Base-by-base conservation (phyloP, 768 basidiomycete genomes). In the Kwoniella heveanensis region DNA sequence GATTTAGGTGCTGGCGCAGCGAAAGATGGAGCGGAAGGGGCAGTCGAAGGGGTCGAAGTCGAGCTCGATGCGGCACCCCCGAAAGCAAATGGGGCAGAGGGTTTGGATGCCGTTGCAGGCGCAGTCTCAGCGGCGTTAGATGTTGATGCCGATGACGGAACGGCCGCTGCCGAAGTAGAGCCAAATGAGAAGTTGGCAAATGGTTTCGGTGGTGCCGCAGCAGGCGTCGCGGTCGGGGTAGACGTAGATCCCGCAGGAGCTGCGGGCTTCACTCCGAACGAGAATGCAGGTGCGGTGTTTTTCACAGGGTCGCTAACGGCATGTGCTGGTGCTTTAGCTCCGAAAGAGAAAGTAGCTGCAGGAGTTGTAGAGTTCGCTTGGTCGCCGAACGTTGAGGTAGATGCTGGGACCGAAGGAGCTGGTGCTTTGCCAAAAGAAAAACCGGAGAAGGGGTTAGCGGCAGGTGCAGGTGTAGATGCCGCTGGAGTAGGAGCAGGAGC, bases 131-230 rank as follows among this genome's bases (percentile, higher is more conserved):
- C 10, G 13, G 48, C 46, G n/a, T 47, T 59, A 10, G 64, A 30
- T 15, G 30, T 36, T 8, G 56, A 21, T 17, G 51, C 26, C 24
- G 53, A 46, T 9, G 67, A 37, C 21, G 67, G 26, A 2, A 64
- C 25, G 39, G 54, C 49, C 19, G 67, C 27, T 10, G 59, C 55
- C 59, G 54, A n/a, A 6, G 62, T 19, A 13, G 50, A 54, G 22
- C 54, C 65, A 58, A 76, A 76, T 2, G 66, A 66, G 68, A 77
- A 77, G 7, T 67, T 65, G n/a, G 66, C 65, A 25, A 74, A 75
- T 7, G 76, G 73, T 3, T 69, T 71, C 1, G 69, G 5, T 19
- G 60, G 13, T n/a, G 63, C 54, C n/a, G 65, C 51, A n/a, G 57
- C 22, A 6, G 57, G 9, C 4, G 6, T 17, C 9, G 39, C 39